Evolutionary conservation across 2,329 filamentous ascomycete genomes (phyloP), one percentile per base, ranked within the genome.

Genomic region (Trichoderma sp.): DNA sequence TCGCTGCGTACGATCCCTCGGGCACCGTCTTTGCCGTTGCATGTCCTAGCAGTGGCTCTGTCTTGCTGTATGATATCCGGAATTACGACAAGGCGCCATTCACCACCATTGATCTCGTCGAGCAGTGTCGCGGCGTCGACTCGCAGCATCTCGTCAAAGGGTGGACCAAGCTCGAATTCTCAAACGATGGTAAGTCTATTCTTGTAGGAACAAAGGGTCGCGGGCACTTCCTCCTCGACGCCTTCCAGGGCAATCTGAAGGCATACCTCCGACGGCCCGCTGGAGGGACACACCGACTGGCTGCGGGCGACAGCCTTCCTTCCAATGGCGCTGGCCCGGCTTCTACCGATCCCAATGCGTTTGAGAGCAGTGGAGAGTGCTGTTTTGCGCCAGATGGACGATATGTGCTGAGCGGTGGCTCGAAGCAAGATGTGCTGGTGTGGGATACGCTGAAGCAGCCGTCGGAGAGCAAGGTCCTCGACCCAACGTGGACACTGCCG

Each of bases 61-160:
- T 99, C 59, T 84, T 97, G 18, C 89, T 99, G 59, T 99, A 98
- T 82, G 96, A 99, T 78, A 87, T 94, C 73, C 91, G 94, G 73
- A 96, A 97, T 78, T 98, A 93, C 80, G 93, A 97, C 79, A 97
- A 96, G 79, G 89, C 91, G 5, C 96, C 96, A 0, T 96, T 99
- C 75, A 87, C 90, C 13, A 91, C 87, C 10, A 96, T 98, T 75
- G 95, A 98, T 76, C 83, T 98, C 18, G 80, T 89, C 28, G 87
- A 90, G 68, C 81, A 84, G 61, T 82, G 83, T 56, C 77, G 81
- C 75, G 70, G 81, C 75, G 75, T 83, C 61, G 82, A 87, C 71
- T 79, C 84, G 6, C 86, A 90, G 59, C 89, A 91, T 63, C 80
- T 86, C 1, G 82, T 87, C 70, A 86, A 85, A 64, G 90, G 90